A percentile compares a stretch with the other conserved stretches of the same genome.
Evolutionary conservation across 805 yeast genomes (phyloP).

Genomic region (Yamadazyma paraphyllophila): DNA sequence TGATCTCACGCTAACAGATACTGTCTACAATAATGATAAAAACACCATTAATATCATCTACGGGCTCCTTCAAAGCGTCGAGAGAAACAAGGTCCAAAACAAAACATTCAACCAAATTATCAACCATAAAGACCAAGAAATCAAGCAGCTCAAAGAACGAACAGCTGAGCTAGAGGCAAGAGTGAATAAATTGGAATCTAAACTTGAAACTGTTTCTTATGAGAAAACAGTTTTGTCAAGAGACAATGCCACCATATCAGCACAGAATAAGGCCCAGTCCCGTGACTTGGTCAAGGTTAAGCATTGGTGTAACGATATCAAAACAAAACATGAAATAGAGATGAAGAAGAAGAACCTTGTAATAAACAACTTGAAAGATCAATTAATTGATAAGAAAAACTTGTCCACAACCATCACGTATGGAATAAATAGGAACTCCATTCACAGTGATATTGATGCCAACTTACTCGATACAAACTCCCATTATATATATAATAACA

Average conservation of each 20-base stretch:
- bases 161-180: constrained; percentile 22
- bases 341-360: constrained; percentile 31
- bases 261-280: constrained; percentile 25
- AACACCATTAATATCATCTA: constrained; percentile 37
- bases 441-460: not conserved
- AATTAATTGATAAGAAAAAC: constrained; percentile 32
- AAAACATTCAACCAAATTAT: constrained; percentile 28
- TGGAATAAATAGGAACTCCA: constrained; percentile 17
- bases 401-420: constrained; percentile 26
- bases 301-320: constrained; percentile 27
- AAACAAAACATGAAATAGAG: constrained; percentile 35
- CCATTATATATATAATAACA: constrained; percentile 29
- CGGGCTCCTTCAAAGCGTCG: constrained; percentile 30
- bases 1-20: constrained; percentile 23
- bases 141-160: constrained; percentile 22
- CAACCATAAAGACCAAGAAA: constrained; percentile 27
- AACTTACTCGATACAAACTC: constrained; percentile 16
- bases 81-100: constrained; percentile 31
- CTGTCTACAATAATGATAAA: constrained; percentile 34
- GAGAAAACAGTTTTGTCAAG: constrained; percentile 12
- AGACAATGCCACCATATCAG: constrained; percentile 17
- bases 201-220: constrained; percentile 11
- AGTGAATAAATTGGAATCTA: constrained; percentile 17
- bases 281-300: constrained; percentile 30
- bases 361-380: constrained; percentile 32